Evolutionary conservation across 176 grass and related monocot species (phyloP).

Genomic region (Secale cereale): DNA sequence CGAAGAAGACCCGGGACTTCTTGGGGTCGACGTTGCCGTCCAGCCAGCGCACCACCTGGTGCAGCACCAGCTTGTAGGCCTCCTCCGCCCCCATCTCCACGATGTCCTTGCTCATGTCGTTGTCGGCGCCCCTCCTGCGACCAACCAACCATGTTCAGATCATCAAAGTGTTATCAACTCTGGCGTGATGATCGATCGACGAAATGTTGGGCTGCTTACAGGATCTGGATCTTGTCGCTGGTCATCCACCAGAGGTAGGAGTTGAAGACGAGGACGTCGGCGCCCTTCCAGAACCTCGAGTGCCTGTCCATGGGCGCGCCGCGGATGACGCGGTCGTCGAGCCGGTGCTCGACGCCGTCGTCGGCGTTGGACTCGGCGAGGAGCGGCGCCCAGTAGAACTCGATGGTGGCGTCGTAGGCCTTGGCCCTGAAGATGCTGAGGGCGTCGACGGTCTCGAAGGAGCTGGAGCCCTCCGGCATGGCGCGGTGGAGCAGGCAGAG

Average conservation of each 20-base stretch:
- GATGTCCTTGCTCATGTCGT: conserved; percentile 52
- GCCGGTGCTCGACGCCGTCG: conserved; percentile 29
- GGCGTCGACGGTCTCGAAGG: conserved; percentile 50
- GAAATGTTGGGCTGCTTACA: conserved; percentile 10
- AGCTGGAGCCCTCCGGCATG: conserved; percentile 45
- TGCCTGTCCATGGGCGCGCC: conserved; percentile 52
- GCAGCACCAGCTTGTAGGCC: conserved; percentile 48
- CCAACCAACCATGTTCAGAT: neutral
- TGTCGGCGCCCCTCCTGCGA: conserved; percentile 46
- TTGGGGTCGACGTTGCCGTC: conserved; percentile 47
- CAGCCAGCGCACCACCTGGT: conserved; percentile 51
- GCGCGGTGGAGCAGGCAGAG: conserved; percentile 59
- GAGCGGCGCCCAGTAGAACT: conserved; percentile 72
- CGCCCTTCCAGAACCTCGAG: conserved; percentile 53
- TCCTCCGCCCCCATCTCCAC: conserved; percentile 45
- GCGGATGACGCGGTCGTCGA: conserved; percentile 46
- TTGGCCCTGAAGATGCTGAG: conserved; percentile 54
- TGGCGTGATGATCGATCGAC: neutral
- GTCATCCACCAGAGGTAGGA: conserved; percentile 73
- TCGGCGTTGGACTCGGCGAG: conserved; percentile 66
- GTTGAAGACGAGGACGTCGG: conserved; percentile 64
- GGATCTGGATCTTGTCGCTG: conserved; percentile 38
- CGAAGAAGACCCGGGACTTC: conserved; percentile 64
- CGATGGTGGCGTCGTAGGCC: conserved; percentile 66
- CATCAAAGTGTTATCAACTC: neutral